Evolutionary conservation across 2,329 filamentous ascomycete species (phyloP), one percentile per base, ranked within the genome.

Genomic region (Penicillium sp.): DNA sequence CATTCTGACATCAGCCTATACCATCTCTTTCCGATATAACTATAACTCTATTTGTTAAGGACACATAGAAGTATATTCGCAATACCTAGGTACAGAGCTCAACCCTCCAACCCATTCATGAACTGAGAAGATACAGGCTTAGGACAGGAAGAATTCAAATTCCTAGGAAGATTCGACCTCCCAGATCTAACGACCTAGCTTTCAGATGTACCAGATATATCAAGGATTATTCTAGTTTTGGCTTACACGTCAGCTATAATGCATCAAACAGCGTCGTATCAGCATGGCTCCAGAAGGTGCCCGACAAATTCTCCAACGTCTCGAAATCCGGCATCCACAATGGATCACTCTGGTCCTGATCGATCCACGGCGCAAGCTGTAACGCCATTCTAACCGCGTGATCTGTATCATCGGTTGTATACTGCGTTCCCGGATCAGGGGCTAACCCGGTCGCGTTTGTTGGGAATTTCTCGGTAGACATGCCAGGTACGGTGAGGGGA

Each of bases 261-360:
- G 61, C 53, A 47, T 63, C 63, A 54, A 66, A 66, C 16, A 59
- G 52, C 3, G 50, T 57, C 3, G 54, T 52, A 42, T 65, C 61
- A 11, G 56, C 56, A 38, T 54, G 56, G 40, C 49, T 58, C 64
- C 64, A 67, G 35, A 65, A 48, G 1, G 55, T 50, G 16, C 62
- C 59, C 9, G 57, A 65, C 29, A 68, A 26, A 50, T 56, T 60
- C 49, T 68, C 59, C 45, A 66, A 49, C 10, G 62, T 63, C 52
- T 69, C 56, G 54, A 73, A 59, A 51, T 74, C 35, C 44, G 67
- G 67, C 60, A 70, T 69, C 67, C 67, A 70, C 16, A 70, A 53
- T 1, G 64, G 67, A 44, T 58, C 57, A 48, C 56, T 57, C 20
- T 65, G 59, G 39, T 65, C 60, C 41, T 68, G 62, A 41, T 70